These are phyloP conservation scores for Cyphellophora europaea DNA, from an alignment of 2,329 filamentous ascomycete genomes.

Conservation along the genomic window DNA sequence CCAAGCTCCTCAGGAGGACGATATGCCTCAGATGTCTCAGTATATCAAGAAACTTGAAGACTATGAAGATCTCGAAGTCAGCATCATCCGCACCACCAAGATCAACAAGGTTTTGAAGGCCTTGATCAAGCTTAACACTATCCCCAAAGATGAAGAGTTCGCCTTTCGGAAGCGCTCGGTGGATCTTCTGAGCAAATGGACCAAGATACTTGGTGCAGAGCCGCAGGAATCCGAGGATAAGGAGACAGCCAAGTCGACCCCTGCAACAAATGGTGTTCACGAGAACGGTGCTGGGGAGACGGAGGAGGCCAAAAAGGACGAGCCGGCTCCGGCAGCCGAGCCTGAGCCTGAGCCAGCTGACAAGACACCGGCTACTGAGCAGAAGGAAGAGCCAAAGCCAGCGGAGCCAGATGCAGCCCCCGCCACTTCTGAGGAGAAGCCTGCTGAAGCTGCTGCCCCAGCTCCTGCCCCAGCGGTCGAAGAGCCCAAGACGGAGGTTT, in stretches of 20 bases:
- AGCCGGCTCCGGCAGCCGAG: slow-evolving; percentile 10
- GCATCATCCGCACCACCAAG: slow-evolving; percentile 84
- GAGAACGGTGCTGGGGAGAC: slow-evolving; percentile 22
- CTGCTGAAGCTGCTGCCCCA: slow-evolving; percentile 11
- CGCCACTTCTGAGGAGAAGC: slow-evolving; percentile 23
- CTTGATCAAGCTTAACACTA: slow-evolving; percentile 76
- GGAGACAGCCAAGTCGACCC: slow-evolving; percentile 30
- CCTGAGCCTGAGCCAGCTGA: slow-evolving; percentile 11
- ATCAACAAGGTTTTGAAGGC: slow-evolving; percentile 98
- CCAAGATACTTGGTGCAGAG: slow-evolving; percentile 63
- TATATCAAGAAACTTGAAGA: slow-evolving; percentile 64
- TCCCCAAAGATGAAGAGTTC: slow-evolving; percentile 82
- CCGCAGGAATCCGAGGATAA: slow-evolving; percentile 33
- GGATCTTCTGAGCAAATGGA: slow-evolving; percentile 79
- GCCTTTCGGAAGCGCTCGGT: slow-evolving; percentile 79
- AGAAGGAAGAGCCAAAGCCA: slow-evolving; percentile 20
- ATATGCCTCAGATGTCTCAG: slow-evolving; percentile 36
- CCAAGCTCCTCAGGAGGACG: slow-evolving; percentile 70
- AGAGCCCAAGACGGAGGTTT: slow-evolving; percentile 6
- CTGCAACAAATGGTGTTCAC: slow-evolving; percentile 26
- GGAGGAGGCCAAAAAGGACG: slow-evolving; percentile 23
- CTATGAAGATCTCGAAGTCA: slow-evolving; percentile 68
- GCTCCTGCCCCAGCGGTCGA: slow-evolving; percentile 6
- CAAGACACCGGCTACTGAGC: slow-evolving; percentile 23
- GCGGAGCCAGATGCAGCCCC: background rate